Conservation (phyloP, 306 rosid species). For the Parietaria judaica region DNA sequence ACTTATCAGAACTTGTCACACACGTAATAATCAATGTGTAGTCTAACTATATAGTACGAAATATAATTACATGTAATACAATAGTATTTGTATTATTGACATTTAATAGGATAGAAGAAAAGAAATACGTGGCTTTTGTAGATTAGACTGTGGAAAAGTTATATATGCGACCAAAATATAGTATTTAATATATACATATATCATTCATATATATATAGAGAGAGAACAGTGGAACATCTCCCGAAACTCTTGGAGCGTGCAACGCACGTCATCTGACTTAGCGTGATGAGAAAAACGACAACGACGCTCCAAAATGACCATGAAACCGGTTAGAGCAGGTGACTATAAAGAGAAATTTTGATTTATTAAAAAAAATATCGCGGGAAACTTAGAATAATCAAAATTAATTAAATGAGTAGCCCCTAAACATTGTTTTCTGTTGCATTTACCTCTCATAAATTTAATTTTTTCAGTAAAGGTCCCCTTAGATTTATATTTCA, state of each 20-base stretch:
- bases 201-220: no score
- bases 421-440: no score
- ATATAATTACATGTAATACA: no score
- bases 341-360: background rate
- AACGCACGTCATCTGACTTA: constrained; percentile 27
- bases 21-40: background rate
- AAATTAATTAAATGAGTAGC: background rate
- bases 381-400: background rate
- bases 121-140: background rate
- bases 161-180: background rate
- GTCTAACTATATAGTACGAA: no score
- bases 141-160: background rate
- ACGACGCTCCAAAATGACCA: background rate
- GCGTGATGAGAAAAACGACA: constrained; percentile 15
- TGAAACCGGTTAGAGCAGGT: constrained; percentile 9
- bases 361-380: background rate
- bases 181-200: background rate
- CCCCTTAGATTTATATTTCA: no score
- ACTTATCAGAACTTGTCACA: background rate
- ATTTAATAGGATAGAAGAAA: no score
- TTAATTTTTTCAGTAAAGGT: no score
- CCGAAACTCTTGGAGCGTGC: constrained; percentile 41
- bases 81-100: no score
- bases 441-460: no score
- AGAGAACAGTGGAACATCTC: background rate